Conservation (phyloP, 805 yeast genomes). For the Candida insectorum region DNA sequence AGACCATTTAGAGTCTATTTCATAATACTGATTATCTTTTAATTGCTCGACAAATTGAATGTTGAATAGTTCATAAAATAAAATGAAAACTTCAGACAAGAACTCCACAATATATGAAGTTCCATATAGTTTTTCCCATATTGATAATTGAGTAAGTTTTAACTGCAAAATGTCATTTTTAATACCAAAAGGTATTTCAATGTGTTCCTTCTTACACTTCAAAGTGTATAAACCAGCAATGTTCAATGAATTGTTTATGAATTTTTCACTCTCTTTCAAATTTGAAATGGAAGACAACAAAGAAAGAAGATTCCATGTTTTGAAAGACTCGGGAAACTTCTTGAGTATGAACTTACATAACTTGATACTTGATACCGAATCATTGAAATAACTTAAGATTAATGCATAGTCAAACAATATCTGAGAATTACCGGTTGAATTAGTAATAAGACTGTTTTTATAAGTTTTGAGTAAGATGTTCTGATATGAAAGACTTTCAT, state of each 20-base stretch:
- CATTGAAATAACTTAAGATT: constrained; percentile 42
- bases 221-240: constrained; percentile 34
- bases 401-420: constrained; percentile 45
- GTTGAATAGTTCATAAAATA: constrained; percentile 52
- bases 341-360: constrained; percentile 48
- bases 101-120: constrained; percentile 54
- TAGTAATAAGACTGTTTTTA: constrained; percentile 34
- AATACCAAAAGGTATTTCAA: constrained; percentile 22
- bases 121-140: constrained; percentile 63
- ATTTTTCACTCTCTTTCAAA: constrained; percentile 49
- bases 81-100: constrained; percentile 62
- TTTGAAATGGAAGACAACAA: constrained; percentile 47
- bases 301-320: constrained; percentile 65
- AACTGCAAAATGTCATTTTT: constrained; percentile 59
- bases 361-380: constrained; percentile 41
- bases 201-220: constrained; percentile 23
- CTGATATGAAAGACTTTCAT: constrained; percentile 16
- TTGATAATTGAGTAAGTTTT: constrained; percentile 69
- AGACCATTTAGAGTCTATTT: constrained; percentile 27
- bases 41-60: constrained; percentile 15
- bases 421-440: constrained; percentile 28
- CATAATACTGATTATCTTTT: not conserved
- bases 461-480: constrained; percentile 19
- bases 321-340: constrained; percentile 51
- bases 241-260: constrained; percentile 50